Evolutionary conservation across 1,284 basidiomycete species (phyloP).

Genomic region (Fomitopsis schrenkii): DNA sequence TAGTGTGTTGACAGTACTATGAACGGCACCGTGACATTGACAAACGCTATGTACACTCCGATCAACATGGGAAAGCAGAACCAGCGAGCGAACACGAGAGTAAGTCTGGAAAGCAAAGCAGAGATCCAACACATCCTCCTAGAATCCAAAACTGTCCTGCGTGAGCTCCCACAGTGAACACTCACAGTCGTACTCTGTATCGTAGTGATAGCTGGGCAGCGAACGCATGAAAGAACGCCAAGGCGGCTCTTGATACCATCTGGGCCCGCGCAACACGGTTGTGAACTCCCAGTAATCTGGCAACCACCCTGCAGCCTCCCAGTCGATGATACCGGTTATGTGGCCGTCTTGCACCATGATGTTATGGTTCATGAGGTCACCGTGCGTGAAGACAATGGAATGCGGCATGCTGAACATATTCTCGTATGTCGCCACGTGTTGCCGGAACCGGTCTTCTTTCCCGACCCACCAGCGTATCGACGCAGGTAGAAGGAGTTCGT

Average conservation of each 20-base stretch:
- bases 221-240: neutral
- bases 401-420: conserved; percentile 6
- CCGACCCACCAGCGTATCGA: neutral
- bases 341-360: conserved; percentile 6
- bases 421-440: neutral
- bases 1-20: too few species aligned
- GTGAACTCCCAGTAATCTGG: conserved; percentile 4
- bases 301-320: conserved; percentile 7
- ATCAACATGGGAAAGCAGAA: too few species aligned
- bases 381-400: conserved; percentile 11
- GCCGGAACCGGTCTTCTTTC: neutral
- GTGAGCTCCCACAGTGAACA: neutral
- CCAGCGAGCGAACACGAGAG: too few species aligned
- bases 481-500: neutral
- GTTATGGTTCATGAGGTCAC: conserved; percentile 6
- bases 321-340: conserved; percentile 6
- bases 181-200: neutral
- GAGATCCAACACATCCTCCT: neutral
- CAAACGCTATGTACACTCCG: too few species aligned
- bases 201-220: neutral
- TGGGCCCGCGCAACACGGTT: neutral
- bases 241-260: neutral
- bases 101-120: too few species aligned
- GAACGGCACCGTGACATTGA: too few species aligned
- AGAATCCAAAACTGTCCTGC: too few species aligned